Base-by-base conservation (phyloP, 192 early-diverging fungal genomes). In the Dissophora ornata region DNA sequence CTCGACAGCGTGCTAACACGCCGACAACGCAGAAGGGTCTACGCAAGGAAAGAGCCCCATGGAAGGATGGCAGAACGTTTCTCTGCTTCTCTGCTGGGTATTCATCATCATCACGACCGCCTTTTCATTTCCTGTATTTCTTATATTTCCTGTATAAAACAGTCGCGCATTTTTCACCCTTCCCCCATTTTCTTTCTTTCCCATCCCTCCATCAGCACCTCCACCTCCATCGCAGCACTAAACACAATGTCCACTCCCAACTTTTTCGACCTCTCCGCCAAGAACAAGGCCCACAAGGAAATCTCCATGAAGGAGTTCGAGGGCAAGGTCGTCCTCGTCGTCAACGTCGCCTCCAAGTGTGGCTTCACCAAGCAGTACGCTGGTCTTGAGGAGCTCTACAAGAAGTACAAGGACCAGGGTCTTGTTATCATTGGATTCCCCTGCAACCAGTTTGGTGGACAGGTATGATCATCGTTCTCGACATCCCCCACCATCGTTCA, bases 291-390 rank as follows among this genome's bases (percentile, higher is more conserved):
- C 24, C 83, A 86, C 47, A 29, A 90, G 59, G 81, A 81, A 32
- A 83, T 86, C 64, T 46, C 79, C 38, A 87, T 91, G 58, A 67
- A 69, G 22, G 74, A 87, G 61, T 87, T 88, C 15, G 55, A 86
- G 67, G 87, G 85, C 84, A 93, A 95, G 80, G 90, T 90, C 28
- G 86, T 93, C 22, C 84, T 98, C 34, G 79, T 96, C 33, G 93
- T 95, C 71, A 98, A 98, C 80, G 91, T 94, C 13, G 96, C 95
- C 25, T 94, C 92, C 59, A 88, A 94, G 83, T 97, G 96, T 81
- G 94, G 95, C 11, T 93, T 92, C 71, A 94, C 94, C 33, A 79
- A 82, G 8, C 94, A 96, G 79, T 93, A 93, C 82, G 71, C 79
- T 28, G 90, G 85, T 16, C 83, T 95, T 18, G 85, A 93, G 74